Conservation (phyloP, 2,329 filamentous ascomycete species). For the Davidsoniella virescens region DNA sequence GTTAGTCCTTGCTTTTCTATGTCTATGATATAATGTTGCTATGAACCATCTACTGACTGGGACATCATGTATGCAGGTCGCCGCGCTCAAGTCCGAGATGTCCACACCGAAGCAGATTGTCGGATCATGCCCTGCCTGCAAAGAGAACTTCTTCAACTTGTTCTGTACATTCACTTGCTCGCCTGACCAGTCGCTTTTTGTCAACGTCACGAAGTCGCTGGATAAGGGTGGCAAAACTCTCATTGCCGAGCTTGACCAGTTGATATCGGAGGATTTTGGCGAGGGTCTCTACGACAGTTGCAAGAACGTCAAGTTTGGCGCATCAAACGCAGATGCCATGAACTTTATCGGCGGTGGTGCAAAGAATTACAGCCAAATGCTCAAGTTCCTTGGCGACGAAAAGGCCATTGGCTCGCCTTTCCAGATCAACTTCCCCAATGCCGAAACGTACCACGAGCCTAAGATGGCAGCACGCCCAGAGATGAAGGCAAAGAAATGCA, state of each 20-base stretch:
- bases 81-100: constrained; percentile 66
- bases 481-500: constrained; percentile 70
- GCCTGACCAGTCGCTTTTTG: constrained; percentile 84
- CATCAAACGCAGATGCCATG: constrained; percentile 86
- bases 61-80: constrained; percentile 35
- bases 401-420: constrained; percentile 86
- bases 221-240: constrained; percentile 37
- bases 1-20: constrained; percentile 24
- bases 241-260: constrained; percentile 78
- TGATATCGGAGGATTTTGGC: constrained; percentile 72
- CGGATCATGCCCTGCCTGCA: constrained; percentile 87
- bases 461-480: constrained; percentile 51
- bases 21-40: background rate
- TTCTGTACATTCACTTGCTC: constrained; percentile 99
- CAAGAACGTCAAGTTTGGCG: constrained; percentile 96
- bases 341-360: constrained; percentile 91
- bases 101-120: constrained; percentile 79
- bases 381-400: constrained; percentile 88
- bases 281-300: constrained; percentile 89
- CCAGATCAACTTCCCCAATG: constrained; percentile 76
- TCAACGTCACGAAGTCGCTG: constrained; percentile 72
- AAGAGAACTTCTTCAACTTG: constrained; percentile 94
- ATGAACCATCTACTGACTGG: constrained; percentile 2
- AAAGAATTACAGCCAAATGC: constrained; percentile 69
- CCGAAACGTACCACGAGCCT: constrained; percentile 29